These are phyloP conservation scores for Fomitopsis palustris DNA, from an alignment of 1,284 basidiomycete species.

Conservation along the genomic window DNA sequence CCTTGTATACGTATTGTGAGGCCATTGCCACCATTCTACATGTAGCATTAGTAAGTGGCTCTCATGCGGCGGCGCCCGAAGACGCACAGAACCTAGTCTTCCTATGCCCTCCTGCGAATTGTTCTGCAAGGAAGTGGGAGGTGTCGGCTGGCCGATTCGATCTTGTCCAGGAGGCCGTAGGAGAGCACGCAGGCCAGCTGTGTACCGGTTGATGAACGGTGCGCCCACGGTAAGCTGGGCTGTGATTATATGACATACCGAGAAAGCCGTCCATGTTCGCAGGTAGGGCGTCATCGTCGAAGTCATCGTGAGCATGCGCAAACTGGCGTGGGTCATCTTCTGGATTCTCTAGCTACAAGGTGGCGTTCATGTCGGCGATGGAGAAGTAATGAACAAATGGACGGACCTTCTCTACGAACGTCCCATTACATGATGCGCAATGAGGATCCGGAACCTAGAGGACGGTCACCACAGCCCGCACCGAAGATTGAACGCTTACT, in stretches of 20 bases:
- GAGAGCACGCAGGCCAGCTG: constrained; percentile 14
- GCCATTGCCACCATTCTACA: constrained; percentile 20
- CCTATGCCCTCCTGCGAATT: constrained; percentile 2
- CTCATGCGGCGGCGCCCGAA: background rate
- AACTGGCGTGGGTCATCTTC: constrained; percentile 71
- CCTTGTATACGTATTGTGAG: constrained; percentile 39
- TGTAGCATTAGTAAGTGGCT: constrained; percentile 20
- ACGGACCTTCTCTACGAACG: constrained; percentile 73
- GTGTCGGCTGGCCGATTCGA: background rate
- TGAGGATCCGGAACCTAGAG: constrained; percentile 68
- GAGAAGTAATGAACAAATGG: background rate
- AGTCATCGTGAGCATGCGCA: constrained; percentile 31
- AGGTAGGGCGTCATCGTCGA: constrained; percentile 28
- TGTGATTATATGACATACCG: constrained; percentile 28
- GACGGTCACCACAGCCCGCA: constrained; percentile 7
- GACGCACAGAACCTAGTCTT: background rate
- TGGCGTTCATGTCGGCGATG: background rate
- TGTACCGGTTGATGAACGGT: background rate
- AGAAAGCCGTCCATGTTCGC: constrained; percentile 45
- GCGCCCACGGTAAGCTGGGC: background rate
- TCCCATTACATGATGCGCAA: constrained; percentile 67
- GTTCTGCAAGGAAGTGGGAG: constrained; percentile 5
- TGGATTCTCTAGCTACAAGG: constrained; percentile 62
- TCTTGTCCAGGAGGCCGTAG: background rate
- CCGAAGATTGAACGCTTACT: constrained; percentile 15